phyloP scores from a whole-genome alignment of 495 filamentous ascomycete genomes.

The Aspergillus cavernicola region DNA sequence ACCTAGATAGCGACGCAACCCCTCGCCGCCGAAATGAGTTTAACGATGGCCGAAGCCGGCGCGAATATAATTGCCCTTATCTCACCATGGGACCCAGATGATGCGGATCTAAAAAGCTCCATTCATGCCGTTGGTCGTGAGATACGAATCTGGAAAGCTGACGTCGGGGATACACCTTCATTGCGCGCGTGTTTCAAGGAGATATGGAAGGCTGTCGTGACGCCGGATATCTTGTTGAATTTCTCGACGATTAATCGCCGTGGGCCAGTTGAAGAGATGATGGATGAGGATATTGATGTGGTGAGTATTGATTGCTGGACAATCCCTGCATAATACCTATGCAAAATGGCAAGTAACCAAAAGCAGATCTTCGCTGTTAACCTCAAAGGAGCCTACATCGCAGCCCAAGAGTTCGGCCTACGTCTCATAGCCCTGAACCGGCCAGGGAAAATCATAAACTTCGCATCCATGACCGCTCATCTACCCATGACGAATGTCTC shows the following conservation, averaged over 20 bases:
- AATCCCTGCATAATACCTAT: too few relatives aligned
- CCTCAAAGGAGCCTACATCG: not conserved
- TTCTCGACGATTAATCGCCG: not conserved
- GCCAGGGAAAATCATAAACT: slow-evolving; percentile 73
- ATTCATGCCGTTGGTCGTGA: too few relatives aligned
- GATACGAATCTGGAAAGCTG: too few relatives aligned
- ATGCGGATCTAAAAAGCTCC: not conserved
- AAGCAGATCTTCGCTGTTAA: not conserved
- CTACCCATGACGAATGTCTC: slow-evolving; percentile 81
- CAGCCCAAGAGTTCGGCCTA: not conserved
- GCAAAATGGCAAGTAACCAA: too few relatives aligned
- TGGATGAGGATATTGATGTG: not conserved
- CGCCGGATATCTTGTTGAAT: too few relatives aligned
- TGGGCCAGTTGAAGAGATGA: not conserved
- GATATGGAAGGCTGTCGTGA: too few relatives aligned
- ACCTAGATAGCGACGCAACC: too few relatives aligned
- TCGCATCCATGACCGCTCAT: slow-evolving; percentile 74
- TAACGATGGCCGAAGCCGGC: slow-evolving; percentile 10
- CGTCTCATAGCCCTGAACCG: slow-evolving; percentile 16
- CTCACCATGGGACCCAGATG: not conserved
- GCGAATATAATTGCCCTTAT: not conserved
- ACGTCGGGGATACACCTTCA: too few relatives aligned
- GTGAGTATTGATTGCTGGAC: not conserved
- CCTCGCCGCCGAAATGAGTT: not conserved
- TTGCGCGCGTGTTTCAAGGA: too few relatives aligned